A percentile compares a stretch with the other conserved stretches of the same genome.
Evolutionary conservation across 768 basidiomycete species (phyloP).

Genomic region (Russula griseocarnosa): DNA sequence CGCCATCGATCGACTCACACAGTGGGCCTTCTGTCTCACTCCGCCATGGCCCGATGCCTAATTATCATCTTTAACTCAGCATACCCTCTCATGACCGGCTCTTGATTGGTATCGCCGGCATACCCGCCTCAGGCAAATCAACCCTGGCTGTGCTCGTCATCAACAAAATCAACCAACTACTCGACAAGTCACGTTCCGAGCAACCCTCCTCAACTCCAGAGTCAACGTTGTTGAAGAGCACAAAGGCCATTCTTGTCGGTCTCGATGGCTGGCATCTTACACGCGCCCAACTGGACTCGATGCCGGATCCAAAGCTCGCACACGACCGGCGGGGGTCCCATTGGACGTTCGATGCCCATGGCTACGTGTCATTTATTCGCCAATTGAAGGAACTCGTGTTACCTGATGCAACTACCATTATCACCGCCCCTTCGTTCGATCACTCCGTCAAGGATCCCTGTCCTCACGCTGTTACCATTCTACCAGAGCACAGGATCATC

Average conservation of each 20-base stretch:
- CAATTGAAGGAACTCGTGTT: conserved; percentile 44
- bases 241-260: conserved; percentile 60
- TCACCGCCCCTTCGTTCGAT: conserved; percentile 79
- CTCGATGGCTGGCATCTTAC: conserved; percentile 93
- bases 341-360: conserved; percentile 84
- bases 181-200: conserved; percentile 27
- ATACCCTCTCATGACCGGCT: conserved; percentile 42
- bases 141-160: conserved; percentile 62
- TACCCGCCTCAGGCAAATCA: conserved; percentile 87
- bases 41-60: neutral
- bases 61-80: conserved; percentile 21
- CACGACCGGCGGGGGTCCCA: conserved; percentile 78
- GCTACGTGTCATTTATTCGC: conserved; percentile 65
- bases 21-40: conserved; percentile 8
- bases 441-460: conserved; percentile 86
- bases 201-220: neutral
- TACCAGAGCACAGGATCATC: conserved; percentile 67
- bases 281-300: conserved; percentile 67
- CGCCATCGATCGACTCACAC: conserved; percentile 5
- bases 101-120: conserved; percentile 68
- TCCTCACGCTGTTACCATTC: conserved; percentile 53
- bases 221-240: neutral
- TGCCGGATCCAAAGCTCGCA: conserved; percentile 74
- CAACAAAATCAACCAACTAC: conserved; percentile 47
- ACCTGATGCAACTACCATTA: conserved; percentile 22